Base-by-base conservation (phyloP, 179 eudicot species). In the Beta lomatogona region DNA sequence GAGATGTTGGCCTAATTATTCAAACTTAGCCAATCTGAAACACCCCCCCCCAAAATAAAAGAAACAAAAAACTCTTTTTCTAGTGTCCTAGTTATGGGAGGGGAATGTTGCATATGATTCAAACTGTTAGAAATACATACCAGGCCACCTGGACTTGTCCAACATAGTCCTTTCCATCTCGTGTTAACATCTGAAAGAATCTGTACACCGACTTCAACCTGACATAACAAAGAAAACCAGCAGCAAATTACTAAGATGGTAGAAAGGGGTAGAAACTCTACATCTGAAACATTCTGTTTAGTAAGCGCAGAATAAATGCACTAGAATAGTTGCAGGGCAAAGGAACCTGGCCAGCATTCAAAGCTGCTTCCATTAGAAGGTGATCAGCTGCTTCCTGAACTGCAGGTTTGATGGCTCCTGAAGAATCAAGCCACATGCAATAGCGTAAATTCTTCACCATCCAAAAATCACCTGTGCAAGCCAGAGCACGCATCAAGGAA, bases 291-390 rank as follows among this genome's bases (percentile, higher is more conserved):
- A 44, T 45, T 60, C 54, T 36, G 44, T 59, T 57, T 13, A 9
- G 71, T 6, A 65, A 68, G 60, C 7, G 59, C 22, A 22, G 21
- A 44, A 28, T 19, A 59, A 9, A 22, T 68, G 28, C 16, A 58
- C 71, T 48, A 48, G 45, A 73, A 74, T 16, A 76, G 19, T 45
- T 36, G 50, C 15, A 79, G 65, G 77, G 77, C 52, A 58, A 13
- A 78, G 18, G 61, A 74, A 92, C 95, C 95, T 90, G 91, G 80
- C 90, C 92, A 80, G 86, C 67, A 86, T 88, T 90, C 75, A 92
- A 75, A 84, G 93, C 92, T 58, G 95, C 92, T 85, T 92, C 95
- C 92, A 92, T 89, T 53, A 90, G 87, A 65, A 92, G 93, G 81
- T 92, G 91, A 85, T 92, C 92, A 74, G 93, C 88, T 85, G 87